A percentile compares a stretch with the other conserved stretches of the same genome.
Evolutionary conservation across 2,329 filamentous ascomycete species (phyloP).

Genomic region (Trichoderma afroharzianum): DNA sequence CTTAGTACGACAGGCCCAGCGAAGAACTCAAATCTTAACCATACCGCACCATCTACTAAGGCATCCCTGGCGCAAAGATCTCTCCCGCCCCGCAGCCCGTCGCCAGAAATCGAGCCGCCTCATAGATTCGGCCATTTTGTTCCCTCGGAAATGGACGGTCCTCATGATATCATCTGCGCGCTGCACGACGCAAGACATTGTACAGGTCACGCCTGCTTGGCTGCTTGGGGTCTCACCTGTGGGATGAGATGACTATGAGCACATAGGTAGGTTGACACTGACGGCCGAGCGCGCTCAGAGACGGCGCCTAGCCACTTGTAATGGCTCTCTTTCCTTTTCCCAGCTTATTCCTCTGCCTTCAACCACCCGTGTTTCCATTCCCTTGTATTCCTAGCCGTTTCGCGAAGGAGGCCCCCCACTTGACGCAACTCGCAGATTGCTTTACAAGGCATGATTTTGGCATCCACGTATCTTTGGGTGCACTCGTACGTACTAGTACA

Average conservation of each 20-base stretch:
- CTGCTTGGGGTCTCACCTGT: not conserved
- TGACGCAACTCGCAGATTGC: not conserved
- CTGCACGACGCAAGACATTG: not conserved
- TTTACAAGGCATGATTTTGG: not conserved
- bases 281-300: not conserved
- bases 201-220: not conserved
- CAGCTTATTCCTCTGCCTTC: not conserved
- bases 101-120: not conserved
- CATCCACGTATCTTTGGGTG: slow-evolving; percentile 9
- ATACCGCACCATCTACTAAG: not conserved
- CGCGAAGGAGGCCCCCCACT: not conserved
- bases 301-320: not conserved
- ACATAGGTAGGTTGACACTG: not conserved
- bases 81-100: not conserved
- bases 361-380: not conserved
- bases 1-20: not conserved
- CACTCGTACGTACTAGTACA: not conserved
- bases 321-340: not conserved
- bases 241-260: not conserved
- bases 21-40: not conserved
- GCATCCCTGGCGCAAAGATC: not conserved
- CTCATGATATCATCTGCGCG: not conserved
- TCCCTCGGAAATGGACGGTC: not conserved
- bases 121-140: not conserved
- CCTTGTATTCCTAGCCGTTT: not conserved